Evolutionary conservation across 169 alveolate genomes (phyloP).

Genomic region (Cryptosporidium viatorum): DNA sequence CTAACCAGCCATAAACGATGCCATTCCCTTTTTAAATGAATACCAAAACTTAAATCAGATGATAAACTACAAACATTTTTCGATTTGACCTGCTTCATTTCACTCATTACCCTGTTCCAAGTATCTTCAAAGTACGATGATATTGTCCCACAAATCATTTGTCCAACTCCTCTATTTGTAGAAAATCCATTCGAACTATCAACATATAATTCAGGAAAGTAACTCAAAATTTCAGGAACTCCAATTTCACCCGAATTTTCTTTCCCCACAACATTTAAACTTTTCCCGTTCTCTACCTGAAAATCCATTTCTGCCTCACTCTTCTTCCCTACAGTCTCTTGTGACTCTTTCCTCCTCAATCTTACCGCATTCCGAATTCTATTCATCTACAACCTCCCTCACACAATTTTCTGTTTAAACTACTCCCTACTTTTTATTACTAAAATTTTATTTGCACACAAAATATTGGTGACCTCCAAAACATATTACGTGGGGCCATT

Average conservation of each 20-base stretch:
- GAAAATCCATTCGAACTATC: not conserved
- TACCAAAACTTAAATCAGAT: constrained; percentile 11
- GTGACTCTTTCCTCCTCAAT: constrained; percentile 2
- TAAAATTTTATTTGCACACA: not conserved
- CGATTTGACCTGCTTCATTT: constrained; percentile 3
- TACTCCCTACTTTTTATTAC: not conserved
- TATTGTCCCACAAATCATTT: constrained; percentile 64
- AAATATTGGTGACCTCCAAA: not conserved
- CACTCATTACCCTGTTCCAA: constrained; percentile 34
- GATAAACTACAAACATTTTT: not conserved
- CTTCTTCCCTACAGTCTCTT: not conserved
- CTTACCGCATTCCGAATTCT: constrained; percentile 6
- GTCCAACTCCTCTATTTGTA: constrained; percentile 8
- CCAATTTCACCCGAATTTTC: constrained; percentile 3
- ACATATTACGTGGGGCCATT: not conserved
- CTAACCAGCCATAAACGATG: constrained; percentile 66
- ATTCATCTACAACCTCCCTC: constrained; percentile 19
- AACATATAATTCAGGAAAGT: constrained; percentile 18
- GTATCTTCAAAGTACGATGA: constrained; percentile 67
- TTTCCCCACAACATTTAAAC: not conserved
- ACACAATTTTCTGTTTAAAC: not conserved
- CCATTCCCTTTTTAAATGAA: constrained; percentile 62
- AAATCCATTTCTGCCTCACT: not conserved
- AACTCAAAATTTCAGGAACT: constrained; percentile 20
- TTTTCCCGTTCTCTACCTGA: not conserved